Percentiles rank a stretch among this genome's conserved stretches.
These are phyloP conservation scores for Stephania japonica DNA, from an alignment of 164 flowering plant genomes.

Conservation along the genomic window DNA sequence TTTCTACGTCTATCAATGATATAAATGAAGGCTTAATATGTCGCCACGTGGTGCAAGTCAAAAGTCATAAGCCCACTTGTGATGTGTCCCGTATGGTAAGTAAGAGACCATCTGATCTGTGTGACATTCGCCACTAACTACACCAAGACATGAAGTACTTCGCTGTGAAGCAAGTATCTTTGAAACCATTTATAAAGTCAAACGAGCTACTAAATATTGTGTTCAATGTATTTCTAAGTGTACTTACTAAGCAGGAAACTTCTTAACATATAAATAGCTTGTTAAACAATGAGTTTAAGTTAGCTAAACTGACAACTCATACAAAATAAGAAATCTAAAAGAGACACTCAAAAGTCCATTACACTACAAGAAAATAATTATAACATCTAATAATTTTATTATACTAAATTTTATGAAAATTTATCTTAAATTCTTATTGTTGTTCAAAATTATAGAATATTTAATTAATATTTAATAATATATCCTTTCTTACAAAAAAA, in stretches of 20 bases:
- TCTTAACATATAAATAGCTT: neutral
- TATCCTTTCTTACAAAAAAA: no score
- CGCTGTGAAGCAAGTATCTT: neutral
- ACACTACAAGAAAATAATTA: no score
- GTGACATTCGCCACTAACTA: neutral
- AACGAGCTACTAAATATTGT: neutral
- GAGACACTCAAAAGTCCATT: no score
- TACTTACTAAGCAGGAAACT: neutral
- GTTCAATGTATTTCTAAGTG: neutral
- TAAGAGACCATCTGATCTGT: neutral
- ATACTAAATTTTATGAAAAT: no score
- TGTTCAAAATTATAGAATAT: no score
- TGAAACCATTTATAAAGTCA: neutral
- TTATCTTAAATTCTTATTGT: no score
- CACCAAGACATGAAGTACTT: neutral
- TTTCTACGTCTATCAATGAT: neutral
- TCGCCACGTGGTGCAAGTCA: neutral
- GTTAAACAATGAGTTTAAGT: neutral
- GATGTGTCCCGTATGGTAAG: neutral
- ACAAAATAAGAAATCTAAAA: no score
- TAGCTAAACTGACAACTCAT: neutral
- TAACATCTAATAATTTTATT: no score
- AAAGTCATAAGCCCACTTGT: neutral
- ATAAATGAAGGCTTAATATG: neutral
- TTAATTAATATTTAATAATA: no score